These are phyloP conservation scores for Mycogone perniciosa DNA, from an alignment of 2,329 filamentous ascomycete species.

Conservation along the genomic window DNA sequence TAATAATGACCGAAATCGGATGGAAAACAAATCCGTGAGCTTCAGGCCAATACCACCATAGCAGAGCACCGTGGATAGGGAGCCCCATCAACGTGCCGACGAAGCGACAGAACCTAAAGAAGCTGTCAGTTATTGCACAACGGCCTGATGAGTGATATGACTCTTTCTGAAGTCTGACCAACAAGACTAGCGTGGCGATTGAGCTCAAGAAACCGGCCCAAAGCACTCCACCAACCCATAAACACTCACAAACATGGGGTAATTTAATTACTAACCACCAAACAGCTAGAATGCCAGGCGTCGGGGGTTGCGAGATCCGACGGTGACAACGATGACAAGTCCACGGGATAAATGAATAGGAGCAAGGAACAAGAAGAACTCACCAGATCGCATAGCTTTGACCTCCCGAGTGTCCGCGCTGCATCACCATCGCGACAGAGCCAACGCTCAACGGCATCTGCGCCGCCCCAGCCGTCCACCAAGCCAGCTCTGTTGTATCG, in stretches of 20 bases:
- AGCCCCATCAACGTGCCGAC: constrained; percentile 38
- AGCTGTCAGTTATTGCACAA: neutral
- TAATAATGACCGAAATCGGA: constrained; percentile 37
- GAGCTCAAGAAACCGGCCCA: too few species aligned
- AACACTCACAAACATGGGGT: too few species aligned
- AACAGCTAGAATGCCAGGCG: too few species aligned
- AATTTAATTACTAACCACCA: too few species aligned
- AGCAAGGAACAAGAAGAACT: constrained; percentile 21
- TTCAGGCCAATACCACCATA: constrained; percentile 48
- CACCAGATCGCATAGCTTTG: constrained; percentile 44
- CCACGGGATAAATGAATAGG: neutral
- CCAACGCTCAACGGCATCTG: constrained; percentile 37
- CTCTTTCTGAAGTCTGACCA: too few species aligned
- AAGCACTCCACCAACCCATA: too few species aligned
- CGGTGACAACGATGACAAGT: neutral
- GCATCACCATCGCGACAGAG: constrained; percentile 37
- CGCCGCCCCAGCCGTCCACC: constrained; percentile 40
- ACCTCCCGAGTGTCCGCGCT: constrained; percentile 42
- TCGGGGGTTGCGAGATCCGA: neutral
- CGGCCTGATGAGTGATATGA: too few species aligned
- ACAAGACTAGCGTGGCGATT: too few species aligned
- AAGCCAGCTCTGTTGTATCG: constrained; percentile 45
- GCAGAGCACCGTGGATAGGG: constrained; percentile 30
- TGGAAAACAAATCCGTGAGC: constrained; percentile 41
- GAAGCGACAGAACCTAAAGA: constrained; percentile 36